Conservation (phyloP, 1,139 yeast species). For the Kazachstania sp. region DNA sequence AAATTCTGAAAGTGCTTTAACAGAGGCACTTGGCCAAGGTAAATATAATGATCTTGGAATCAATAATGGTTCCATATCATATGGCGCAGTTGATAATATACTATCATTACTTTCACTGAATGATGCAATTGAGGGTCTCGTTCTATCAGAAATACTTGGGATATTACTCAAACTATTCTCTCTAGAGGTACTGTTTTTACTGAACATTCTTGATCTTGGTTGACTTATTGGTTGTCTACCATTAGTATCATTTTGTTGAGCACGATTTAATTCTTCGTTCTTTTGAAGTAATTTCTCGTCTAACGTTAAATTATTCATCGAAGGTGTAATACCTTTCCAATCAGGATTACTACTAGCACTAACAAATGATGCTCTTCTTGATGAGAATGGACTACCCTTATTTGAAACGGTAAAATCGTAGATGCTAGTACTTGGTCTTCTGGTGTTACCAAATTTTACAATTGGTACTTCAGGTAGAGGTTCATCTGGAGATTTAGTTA, state of each 20-base stretch:
- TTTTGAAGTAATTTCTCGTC: constrained; percentile 19
- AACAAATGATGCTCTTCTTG: constrained; percentile 10
- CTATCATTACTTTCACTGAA: constrained; percentile 11
- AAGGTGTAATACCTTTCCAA: constrained; percentile 5
- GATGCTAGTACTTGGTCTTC: constrained; percentile 11
- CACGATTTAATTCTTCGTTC: constrained; percentile 4
- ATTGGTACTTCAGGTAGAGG: constrained; percentile 15
- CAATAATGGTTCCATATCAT: constrained; percentile 45
- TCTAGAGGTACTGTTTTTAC: neutral
- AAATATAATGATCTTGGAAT: constrained; percentile 63
- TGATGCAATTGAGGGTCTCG: constrained; percentile 9
- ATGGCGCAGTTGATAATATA: constrained; percentile 6
- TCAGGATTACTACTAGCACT: constrained; percentile 7
- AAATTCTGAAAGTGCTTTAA: constrained; percentile 61
- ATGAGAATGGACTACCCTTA: constrained; percentile 22
- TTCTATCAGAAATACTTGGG: neutral
- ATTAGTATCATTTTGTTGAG: neutral
- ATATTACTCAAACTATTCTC: neutral
- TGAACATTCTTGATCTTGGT: neutral
- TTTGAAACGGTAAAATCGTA: constrained; percentile 13
- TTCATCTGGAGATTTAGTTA: constrained; percentile 19
- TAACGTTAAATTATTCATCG: constrained; percentile 9
- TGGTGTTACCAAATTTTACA: constrained; percentile 4
- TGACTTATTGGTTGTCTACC: neutral
- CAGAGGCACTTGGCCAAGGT: constrained; percentile 55